Base-by-base conservation (phyloP, 208 protist genomes). In the Strigomonas culicis region DNA sequence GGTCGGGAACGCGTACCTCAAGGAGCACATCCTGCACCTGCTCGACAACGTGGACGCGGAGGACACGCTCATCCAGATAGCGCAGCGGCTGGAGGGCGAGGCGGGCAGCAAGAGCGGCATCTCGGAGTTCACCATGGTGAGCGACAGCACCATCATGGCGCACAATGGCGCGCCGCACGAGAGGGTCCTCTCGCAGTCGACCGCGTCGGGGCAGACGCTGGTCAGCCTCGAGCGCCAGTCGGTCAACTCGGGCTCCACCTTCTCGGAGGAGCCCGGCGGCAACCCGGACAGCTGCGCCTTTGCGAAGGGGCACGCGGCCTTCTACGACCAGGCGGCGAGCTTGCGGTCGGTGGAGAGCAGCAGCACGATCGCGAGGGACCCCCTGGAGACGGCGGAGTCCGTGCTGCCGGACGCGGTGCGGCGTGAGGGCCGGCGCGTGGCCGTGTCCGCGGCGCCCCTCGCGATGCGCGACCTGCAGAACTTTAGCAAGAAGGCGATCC, bases 11-110 rank as follows among this genome's bases (percentile, higher is more conserved):
- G 63, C 71, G 34, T 59, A 72, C 19, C 63, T 88, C 22, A 67
- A 69, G 41, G 77, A 81, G 63, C 88, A 88, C 70, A 83, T 91
- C 39, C 72, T 81, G 8, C 67, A 76, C 60, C 57, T 91, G 15
- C 65, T 94, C 4, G 56, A 73, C 6, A 50, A 79, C n/a, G 67
- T 86, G 19, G 77, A 89, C 51, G 72, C 67, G 4, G 79, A 87
- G 39, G 77, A 78, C 44, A 72, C 69, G 11, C 80, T 94, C 30
- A 59, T 84, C 39, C 65, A 68, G 17, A 72, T 90, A 28, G 66
- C 76, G 15, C 70, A 61, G 0, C 51, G 70, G 28, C 61, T 93
- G 28, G 82, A 93, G 63, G 49, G 41, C 36, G 50, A 68, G 19
- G 53, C 31, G 11, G 53, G 21, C 17, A 43, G 11, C 34, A 30